phyloP scores from a whole-genome alignment of 2,329 filamentous ascomycete genomes.

The Fusarium annulatum region DNA sequence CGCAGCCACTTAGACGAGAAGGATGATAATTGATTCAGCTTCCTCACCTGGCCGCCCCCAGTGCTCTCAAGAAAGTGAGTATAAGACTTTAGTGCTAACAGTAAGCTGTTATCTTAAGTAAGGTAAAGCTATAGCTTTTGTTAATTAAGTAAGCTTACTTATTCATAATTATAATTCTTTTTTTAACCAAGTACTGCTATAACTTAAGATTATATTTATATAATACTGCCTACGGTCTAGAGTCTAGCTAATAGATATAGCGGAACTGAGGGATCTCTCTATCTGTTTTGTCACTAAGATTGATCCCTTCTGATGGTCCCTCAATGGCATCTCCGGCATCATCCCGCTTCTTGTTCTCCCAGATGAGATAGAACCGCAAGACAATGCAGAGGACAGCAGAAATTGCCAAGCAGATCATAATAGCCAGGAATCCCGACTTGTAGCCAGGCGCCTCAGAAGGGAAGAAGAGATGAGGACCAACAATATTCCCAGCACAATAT shows the following conservation, averaged over 20 bases:
- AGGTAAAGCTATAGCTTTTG: no score
- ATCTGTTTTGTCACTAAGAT: background rate
- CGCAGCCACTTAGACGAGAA: no score
- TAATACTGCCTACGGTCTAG: accelerated
- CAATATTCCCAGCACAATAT: background rate
- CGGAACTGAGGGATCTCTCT: background rate
- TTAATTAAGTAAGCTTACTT: no score
- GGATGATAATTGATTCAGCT: no score
- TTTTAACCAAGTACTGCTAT: no score
- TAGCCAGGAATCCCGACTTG: background rate
- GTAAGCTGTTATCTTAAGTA: no score
- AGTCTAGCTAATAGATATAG: background rate
- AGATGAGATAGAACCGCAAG: background rate
- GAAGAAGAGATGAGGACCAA: background rate
- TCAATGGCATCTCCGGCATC: background rate
- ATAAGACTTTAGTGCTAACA: no score
- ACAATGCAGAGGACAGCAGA: background rate
- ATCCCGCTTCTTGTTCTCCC: background rate
- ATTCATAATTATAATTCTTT: no score
- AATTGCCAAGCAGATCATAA: background rate
- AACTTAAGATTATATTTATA: no score
- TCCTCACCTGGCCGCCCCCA: no score
- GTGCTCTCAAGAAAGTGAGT: no score
- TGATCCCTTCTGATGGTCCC: background rate
- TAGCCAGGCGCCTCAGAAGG: background rate